Conservation (phyloP, 2,329 filamentous ascomycete species). For the Exophiala lecanii-corni region DNA sequence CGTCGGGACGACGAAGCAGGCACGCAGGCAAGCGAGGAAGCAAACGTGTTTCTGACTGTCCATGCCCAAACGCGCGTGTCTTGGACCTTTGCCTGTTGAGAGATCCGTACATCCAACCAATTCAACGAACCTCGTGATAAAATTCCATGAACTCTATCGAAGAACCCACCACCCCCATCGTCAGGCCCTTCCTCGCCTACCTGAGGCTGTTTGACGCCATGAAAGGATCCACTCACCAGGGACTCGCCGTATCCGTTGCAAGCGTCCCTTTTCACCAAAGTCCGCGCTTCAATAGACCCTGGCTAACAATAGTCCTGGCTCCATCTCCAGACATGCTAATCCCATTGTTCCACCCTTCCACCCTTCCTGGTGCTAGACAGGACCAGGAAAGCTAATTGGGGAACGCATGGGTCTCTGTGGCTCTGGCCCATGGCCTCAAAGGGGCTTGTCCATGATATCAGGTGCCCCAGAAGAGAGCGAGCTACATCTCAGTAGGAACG, state of each 20-base stretch:
- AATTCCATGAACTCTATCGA: slow-evolving; percentile 15
- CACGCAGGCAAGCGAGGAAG: too few relatives aligned
- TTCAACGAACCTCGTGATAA: slow-evolving; percentile 13
- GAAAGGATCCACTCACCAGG: background rate
- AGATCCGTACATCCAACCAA: background rate
- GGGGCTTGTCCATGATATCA: slow-evolving; percentile 16
- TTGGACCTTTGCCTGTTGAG: too few relatives aligned
- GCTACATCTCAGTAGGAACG: too few relatives aligned
- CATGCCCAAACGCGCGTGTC: too few relatives aligned
- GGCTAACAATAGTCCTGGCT: background rate
- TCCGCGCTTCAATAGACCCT: background rate
- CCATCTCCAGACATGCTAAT: background rate
- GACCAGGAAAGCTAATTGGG: background rate
- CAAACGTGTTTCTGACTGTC: too few relatives aligned
- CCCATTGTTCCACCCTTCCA: background rate
- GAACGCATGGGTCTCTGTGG: background rate
- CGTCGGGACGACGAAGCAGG: too few relatives aligned
- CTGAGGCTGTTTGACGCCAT: slow-evolving; percentile 20
- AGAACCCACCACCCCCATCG: slow-evolving; percentile 5
- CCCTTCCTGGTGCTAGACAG: background rate
- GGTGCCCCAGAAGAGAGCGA: slow-evolving; percentile 1
- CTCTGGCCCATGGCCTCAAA: background rate
- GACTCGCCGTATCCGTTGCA: slow-evolving; percentile 6
- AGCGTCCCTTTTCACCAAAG: slow-evolving; percentile 3
- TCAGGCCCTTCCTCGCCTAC: slow-evolving; percentile 8